These are phyloP conservation scores for Podospora comata DNA, from an alignment of 495 filamentous ascomycete genomes.

Conservation along the genomic window DNA sequence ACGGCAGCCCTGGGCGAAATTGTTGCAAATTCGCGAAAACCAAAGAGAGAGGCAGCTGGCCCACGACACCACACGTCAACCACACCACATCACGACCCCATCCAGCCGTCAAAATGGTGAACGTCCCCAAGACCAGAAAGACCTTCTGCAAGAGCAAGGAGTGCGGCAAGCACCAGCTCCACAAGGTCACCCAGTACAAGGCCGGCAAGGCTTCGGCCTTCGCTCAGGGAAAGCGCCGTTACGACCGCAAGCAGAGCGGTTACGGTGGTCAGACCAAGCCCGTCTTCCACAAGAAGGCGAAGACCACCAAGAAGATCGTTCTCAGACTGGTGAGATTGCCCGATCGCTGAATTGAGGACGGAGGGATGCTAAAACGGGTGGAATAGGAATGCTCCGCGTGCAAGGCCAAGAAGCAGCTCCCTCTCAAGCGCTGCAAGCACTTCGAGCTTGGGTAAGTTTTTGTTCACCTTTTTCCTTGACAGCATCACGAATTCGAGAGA, in stretches of 20 bases:
- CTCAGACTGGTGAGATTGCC: slow-evolving; percentile 61
- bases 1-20: slow-evolving; percentile 32
- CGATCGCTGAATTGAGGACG: slow-evolving; percentile 4
- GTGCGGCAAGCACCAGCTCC: slow-evolving; percentile 90
- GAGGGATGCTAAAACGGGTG: slow-evolving; percentile 22
- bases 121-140: slow-evolving; percentile 45
- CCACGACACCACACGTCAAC: slow-evolving; percentile 29
- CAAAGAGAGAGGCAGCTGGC: slow-evolving; percentile 19
- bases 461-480: slow-evolving; percentile 6
- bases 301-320: slow-evolving; percentile 99
- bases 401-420: slow-evolving; percentile 98
- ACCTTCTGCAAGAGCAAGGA: slow-evolving; percentile 86
- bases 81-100: slow-evolving; percentile 31
- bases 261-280: slow-evolving; percentile 99
- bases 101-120: slow-evolving; percentile 43
- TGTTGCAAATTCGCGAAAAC: slow-evolving; percentile 31
- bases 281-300: slow-evolving; percentile 99
- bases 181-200: slow-evolving; percentile 98
- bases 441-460: slow-evolving; percentile 92
- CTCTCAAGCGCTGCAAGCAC: slow-evolving; percentile 99
- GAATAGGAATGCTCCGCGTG: slow-evolving; percentile 88
- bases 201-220: slow-evolving; percentile 78
- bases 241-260: slow-evolving; percentile 99
- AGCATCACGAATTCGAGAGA: slow-evolving; percentile 15
- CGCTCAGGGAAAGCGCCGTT: slow-evolving; percentile 99